These are phyloP conservation scores for Nannizziopsis barbatae DNA, from an alignment of 2,329 filamentous ascomycete genomes.

Conservation along the genomic window DNA sequence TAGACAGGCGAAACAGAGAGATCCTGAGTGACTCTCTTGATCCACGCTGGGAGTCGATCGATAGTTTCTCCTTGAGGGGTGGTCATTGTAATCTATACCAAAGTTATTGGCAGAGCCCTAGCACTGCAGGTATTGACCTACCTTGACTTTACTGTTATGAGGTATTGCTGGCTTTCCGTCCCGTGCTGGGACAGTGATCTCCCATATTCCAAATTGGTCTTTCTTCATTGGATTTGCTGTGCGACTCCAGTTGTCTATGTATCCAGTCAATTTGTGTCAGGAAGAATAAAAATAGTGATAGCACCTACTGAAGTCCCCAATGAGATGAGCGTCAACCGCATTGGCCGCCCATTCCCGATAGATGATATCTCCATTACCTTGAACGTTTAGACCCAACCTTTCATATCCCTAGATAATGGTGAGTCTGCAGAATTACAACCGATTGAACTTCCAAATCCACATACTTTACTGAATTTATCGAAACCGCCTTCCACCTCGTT, in stretches of 20 bases:
- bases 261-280: not conserved
- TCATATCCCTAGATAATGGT: conserved; percentile 57
- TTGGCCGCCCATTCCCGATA: conserved; percentile 97
- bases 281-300: not conserved
- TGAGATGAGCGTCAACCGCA: conserved; percentile 69
- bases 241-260: conserved; percentile 70
- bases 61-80: conserved; percentile 67
- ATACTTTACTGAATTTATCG: conserved; percentile 77
- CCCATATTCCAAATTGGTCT: conserved; percentile 74
- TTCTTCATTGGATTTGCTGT: conserved; percentile 78
- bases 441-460: conserved; percentile 16
- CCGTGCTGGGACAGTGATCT: conserved; percentile 62
- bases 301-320: conserved; percentile 81
- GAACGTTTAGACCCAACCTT: conserved; percentile 72
- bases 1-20: conserved; percentile 80
- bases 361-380: conserved; percentile 68
- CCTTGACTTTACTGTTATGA: conserved; percentile 95
- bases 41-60: conserved; percentile 90
- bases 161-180: conserved; percentile 68
- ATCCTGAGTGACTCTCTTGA: conserved; percentile 93
- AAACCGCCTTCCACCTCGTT: conserved; percentile 75
- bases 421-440: conserved; percentile 1
- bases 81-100: conserved; percentile 65
- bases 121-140: conserved; percentile 29
- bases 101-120: not conserved